phyloP scores from a whole-genome alignment of 371 early-diverging fungal species.

The Rhizomucor miehei region DNA sequence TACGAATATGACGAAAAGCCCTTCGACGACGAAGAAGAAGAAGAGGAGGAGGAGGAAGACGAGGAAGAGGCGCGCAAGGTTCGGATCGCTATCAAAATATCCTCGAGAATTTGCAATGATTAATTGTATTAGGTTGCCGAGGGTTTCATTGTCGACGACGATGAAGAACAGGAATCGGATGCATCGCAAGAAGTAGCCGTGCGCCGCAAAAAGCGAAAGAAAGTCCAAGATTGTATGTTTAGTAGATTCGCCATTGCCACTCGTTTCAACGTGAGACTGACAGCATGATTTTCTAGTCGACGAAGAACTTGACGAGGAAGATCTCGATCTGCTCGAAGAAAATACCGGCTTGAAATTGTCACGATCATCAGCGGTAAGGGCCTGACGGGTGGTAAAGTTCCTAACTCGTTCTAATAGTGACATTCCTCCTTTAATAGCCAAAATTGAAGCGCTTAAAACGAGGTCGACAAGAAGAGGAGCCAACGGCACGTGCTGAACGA shows the following conservation, averaged over 20 bases:
- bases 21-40: constrained; percentile 54
- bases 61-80: constrained; percentile 55
- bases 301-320: constrained; percentile 87
- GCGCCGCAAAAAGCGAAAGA: constrained; percentile 52
- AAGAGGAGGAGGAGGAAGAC: constrained; percentile 59
- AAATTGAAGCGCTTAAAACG: constrained; percentile 73
- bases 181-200: constrained; percentile 34
- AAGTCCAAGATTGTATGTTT: constrained; percentile 40
- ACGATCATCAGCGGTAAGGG: constrained; percentile 14
- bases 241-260: not conserved
- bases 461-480: constrained; percentile 47
- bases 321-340: constrained; percentile 80
- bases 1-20: constrained; percentile 39
- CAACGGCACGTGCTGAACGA: constrained; percentile 24
- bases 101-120: not conserved
- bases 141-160: constrained; percentile 68
- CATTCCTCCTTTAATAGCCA: constrained; percentile 22
- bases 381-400: too few relatives aligned
- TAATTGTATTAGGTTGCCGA: constrained; percentile 46
- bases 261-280: not conserved
- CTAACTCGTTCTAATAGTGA: not conserved
- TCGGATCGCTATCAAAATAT: not conserved
- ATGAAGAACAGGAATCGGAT: constrained; percentile 56
- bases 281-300: constrained; percentile 21
- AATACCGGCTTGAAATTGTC: constrained; percentile 71